Evolutionary conservation across 1,139 yeast genomes (phyloP).

Genomic region (Yamadazyma membranifaciens): DNA sequence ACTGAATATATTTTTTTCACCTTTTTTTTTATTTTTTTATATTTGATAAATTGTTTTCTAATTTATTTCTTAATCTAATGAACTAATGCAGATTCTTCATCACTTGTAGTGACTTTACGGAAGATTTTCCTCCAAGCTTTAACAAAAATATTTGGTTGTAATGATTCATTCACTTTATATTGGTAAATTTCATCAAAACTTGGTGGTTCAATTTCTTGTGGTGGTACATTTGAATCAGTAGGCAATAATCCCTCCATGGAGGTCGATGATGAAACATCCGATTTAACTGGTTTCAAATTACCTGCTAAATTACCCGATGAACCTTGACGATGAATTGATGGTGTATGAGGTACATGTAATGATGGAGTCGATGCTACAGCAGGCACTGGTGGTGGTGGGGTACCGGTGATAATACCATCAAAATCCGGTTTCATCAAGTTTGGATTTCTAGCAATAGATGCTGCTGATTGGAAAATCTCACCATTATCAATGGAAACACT

Average conservation of each 20-base stretch:
- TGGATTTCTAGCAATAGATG: slow-evolving; percentile 41
- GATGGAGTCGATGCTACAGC: slow-evolving; percentile 3
- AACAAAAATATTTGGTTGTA: slow-evolving; percentile 13
- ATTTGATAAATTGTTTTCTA: slow-evolving; percentile 2
- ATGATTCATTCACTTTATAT: slow-evolving; percentile 24
- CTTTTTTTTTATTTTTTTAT: not conserved
- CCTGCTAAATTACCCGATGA: slow-evolving; percentile 6
- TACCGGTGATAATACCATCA: slow-evolving; percentile 34
- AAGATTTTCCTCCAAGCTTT: slow-evolving; percentile 7
- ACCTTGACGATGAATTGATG: slow-evolving; percentile 6
- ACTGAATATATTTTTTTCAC: not conserved
- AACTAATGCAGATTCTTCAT: slow-evolving; percentile 18
- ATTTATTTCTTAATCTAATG: slow-evolving; percentile 1
- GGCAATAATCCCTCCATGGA: slow-evolving; percentile 22
- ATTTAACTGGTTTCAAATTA: slow-evolving; percentile 22
- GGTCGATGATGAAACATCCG: slow-evolving; percentile 22
- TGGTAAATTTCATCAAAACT: slow-evolving; percentile 28
- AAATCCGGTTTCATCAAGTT: slow-evolving; percentile 29
- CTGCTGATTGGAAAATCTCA: slow-evolving; percentile 31
- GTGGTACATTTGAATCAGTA: slow-evolving; percentile 22
- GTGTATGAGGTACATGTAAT: slow-evolving; percentile 3
- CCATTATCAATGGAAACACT: slow-evolving; percentile 19
- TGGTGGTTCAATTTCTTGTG: slow-evolving; percentile 43
- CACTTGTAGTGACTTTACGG: slow-evolving; percentile 10
- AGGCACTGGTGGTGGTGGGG: slow-evolving; percentile 10